Percentiles rank a stretch among this genome's conserved stretches.
Conservation (phyloP, 129 eudicot species). For the Rutidosis leptorrhynchoides region DNA sequence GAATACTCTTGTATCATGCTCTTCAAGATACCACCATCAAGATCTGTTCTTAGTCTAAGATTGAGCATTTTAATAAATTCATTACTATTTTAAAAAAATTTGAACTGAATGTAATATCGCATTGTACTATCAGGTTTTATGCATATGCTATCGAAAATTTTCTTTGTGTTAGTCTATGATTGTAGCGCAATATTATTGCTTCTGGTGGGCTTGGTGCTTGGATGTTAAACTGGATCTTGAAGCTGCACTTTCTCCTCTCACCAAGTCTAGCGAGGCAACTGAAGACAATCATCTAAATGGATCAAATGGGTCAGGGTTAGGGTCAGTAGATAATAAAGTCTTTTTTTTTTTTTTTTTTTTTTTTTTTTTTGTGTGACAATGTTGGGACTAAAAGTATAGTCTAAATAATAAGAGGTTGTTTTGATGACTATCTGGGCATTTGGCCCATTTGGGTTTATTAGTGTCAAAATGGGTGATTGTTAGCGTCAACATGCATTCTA, state of each 20-base stretch:
- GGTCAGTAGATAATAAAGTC: too few relatives aligned
- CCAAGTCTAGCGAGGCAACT: conserved; percentile 61
- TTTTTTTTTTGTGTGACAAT: too few relatives aligned
- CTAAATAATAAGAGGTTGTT: too few relatives aligned
- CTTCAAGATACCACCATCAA: conserved; percentile 94
- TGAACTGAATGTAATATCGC: conserved; percentile 6
- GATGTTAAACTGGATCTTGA: conserved; percentile 91
- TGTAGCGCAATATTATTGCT: conserved; percentile 70
- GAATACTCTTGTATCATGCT: conserved; percentile 82
- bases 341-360: too few relatives aligned
- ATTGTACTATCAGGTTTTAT: conserved; percentile 14
- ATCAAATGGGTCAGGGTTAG: conserved; percentile 56
- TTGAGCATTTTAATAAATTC: conserved; percentile 5
- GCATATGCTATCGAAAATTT: conserved; percentile 3
- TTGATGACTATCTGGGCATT: too few relatives aligned
- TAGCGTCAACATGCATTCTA: too few relatives aligned
- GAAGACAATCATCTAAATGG: conserved; percentile 63
- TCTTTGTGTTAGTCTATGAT: conserved; percentile 19
- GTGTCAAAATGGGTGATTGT: too few relatives aligned
- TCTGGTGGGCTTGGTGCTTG: conserved; percentile 96
- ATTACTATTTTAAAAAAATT: conserved; percentile 4
- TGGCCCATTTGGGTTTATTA: too few relatives aligned
- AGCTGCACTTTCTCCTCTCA: conserved; percentile 82
- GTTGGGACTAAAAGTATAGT: too few relatives aligned
- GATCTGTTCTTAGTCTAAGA: conserved; percentile 46